These are phyloP conservation scores for Aquanectria penicillioides DNA, from an alignment of 2,329 filamentous ascomycete species.

Conservation along the genomic window DNA sequence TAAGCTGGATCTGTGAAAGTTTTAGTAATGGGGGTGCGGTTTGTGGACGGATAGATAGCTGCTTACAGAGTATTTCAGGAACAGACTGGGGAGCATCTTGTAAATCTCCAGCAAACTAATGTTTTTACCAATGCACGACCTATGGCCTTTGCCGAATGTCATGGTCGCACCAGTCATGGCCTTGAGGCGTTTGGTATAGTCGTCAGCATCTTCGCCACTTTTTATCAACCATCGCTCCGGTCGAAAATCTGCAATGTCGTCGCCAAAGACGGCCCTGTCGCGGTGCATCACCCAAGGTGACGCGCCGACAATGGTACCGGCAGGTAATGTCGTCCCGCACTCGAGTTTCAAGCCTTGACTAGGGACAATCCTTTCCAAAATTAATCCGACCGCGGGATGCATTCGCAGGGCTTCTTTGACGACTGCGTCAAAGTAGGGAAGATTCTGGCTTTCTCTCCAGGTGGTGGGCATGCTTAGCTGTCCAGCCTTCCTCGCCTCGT, in stretches of 20 bases:
- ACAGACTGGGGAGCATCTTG: conserved; percentile 13
- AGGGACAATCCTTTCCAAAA: conserved; percentile 12
- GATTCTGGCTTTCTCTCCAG: background rate
- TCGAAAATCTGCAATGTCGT: background rate
- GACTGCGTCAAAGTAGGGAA: conserved; percentile 19
- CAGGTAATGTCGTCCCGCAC: background rate
- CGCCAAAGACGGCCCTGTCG: background rate
- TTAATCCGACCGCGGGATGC: conserved; percentile 16
- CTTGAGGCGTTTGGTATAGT: background rate
- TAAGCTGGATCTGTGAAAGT: background rate
- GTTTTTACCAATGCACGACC: conserved; percentile 9
- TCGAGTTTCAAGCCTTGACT: background rate
- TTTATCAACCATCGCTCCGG: conserved; percentile 3
- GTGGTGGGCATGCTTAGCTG: background rate
- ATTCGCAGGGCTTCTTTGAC: conserved; percentile 18
- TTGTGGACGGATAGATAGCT: background rate
- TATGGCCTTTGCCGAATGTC: conserved; percentile 9
- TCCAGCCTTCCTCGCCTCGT: background rate
- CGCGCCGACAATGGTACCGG: conserved; percentile 8
- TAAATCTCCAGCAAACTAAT: conserved; percentile 14
- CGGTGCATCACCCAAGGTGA: conserved; percentile 11
- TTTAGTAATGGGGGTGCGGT: too few species aligned
- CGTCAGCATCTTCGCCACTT: background rate
- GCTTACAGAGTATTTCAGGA: background rate
- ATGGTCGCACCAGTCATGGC: background rate